Evolutionary conservation across 306 rosid genomes (phyloP), one percentile per base, ranked within the genome.

Genomic region (Morella rubra): DNA sequence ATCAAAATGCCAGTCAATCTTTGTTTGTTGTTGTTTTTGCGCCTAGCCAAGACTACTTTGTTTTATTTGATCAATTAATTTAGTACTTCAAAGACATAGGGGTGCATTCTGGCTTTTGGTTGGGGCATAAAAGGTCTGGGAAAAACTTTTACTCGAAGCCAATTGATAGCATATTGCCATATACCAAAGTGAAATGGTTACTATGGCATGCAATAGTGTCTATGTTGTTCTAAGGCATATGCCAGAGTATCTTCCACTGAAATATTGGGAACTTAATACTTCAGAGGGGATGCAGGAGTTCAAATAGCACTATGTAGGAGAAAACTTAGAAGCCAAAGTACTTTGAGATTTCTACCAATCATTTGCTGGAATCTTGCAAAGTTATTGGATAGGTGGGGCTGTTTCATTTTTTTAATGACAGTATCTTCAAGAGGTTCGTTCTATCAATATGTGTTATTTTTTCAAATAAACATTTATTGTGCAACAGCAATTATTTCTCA

Each of bases 31-130:
- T 19, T 9, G 37, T 60, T 51, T 44, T 44, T 42, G 58, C 27
- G 41, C 50, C 54, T 59, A 50, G 78, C 40, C 67, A 14, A 51
- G 53, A 27, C 77, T 41, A 19, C 55, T 22, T 32, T 69, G 37
- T 79, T 55, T 59, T 54, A 67, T 71, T 45, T 64, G 74, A 55
- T 41, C 37, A 27, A 53, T 41, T 22, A 22, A 62, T 37, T 12
- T 62, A 4, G 41, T 65, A 41, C 24, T 64, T 16, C 41, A 6
- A 64, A 60, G 40, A 60, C 24, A 60, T 24, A 60, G 27, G 22
- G 8, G 49, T 40, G 40, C n/a, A 41, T 18, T 18, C 5, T 15
- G 24, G 47, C 22, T 40, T 56, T 9, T 27, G 6, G 49, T 20
- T 13, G 44, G 70, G 45, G 70, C 14, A 41, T 40, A 64, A 16